phyloP scores from a whole-genome alignment of 495 filamentous ascomycete genomes.

The Penicillium manginii region DNA sequence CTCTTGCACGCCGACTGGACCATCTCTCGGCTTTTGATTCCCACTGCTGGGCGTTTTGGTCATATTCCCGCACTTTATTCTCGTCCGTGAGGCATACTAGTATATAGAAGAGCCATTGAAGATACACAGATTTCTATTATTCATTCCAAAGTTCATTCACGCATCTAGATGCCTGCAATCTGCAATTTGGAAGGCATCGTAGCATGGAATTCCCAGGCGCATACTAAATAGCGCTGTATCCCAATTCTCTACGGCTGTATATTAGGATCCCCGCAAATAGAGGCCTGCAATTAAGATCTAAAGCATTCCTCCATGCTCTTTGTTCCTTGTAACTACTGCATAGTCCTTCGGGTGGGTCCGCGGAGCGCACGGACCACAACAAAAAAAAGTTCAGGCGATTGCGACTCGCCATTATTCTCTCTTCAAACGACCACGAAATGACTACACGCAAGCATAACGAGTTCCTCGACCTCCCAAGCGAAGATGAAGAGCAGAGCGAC shows the following conservation, averaged over 20 bases:
- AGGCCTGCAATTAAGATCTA: neutral
- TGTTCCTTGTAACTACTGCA: neutral
- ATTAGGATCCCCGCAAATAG: no score
- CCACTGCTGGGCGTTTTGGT: conserved; percentile 25
- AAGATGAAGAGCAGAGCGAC: conserved; percentile 65
- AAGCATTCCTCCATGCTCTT: neutral
- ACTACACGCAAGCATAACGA: conserved; percentile 71
- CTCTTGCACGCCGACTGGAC: conserved; percentile 3
- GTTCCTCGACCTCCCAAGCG: conserved; percentile 73
- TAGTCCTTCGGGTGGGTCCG: neutral
- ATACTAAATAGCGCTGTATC: no score
- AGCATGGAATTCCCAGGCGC: no score
- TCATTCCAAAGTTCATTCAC: no score
- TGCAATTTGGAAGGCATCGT: no score
- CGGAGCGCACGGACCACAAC: conserved; percentile 30
- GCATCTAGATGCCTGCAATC: no score
- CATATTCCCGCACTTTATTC: neutral
- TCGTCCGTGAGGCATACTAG: conserved; percentile 17
- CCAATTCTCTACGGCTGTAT: no score
- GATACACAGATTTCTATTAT: conserved; percentile 21
- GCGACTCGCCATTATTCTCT: neutral
- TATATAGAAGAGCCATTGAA: conserved; percentile 18
- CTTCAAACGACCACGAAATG: conserved; percentile 47
- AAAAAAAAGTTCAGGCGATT: conserved; percentile 30
- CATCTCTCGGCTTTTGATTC: conserved; percentile 20